Evolutionary conservation across 2,329 filamentous ascomycete species (phyloP), one percentile per base, ranked within the genome.

Genomic region (Xylariaceae sp.): DNA sequence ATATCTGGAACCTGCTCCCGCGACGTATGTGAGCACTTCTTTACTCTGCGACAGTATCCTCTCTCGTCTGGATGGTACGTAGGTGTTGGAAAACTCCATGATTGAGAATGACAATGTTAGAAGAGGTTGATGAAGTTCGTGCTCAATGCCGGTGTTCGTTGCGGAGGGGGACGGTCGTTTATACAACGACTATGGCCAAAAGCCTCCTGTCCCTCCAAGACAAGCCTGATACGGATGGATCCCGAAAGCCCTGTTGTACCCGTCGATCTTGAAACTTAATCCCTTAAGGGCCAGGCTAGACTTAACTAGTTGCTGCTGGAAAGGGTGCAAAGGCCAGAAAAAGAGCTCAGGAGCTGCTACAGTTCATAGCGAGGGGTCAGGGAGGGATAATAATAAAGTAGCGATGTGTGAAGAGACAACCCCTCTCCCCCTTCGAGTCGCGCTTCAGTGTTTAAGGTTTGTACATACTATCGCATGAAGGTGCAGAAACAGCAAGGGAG

Each of bases 401-500:
- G 56, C 35, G 55, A 60, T 61, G 47, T 19, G 53, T 57, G 47
- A 47, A 55, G 54, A 60, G 52, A 47, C 7, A 11, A 8, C 40
- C 43, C 37, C 19, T 19, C 19, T 19, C 19, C 49, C 53, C 46
- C 50, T 47, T 57, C 57, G 55, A 59, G 51, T 62, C 58, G 61
- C 62, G 64, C 59, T 56, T 60, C 52, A 50, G 59, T 57, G 55
- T 56, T 43, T 55, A 63, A 60, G 63, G 62, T 61, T 65, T 68
- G 62, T 66, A 62, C 60, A 64, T 47, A 40, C 52, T 48, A 67
- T 61, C 60, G 62, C 46, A 41, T 55, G 49, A 37, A 60, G 53
- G 60, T 64, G 58, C 64, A 68, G 64, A 66, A 66, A 54, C 62
- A 67, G 64, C 57, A 66, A 68, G 66, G 65, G 65, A 59, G 62